Percentiles rank a stretch among this genome's conserved stretches.
Evolutionary conservation across 164 flowering plant genomes (phyloP).

Genomic region (Saururus chinensis): DNA sequence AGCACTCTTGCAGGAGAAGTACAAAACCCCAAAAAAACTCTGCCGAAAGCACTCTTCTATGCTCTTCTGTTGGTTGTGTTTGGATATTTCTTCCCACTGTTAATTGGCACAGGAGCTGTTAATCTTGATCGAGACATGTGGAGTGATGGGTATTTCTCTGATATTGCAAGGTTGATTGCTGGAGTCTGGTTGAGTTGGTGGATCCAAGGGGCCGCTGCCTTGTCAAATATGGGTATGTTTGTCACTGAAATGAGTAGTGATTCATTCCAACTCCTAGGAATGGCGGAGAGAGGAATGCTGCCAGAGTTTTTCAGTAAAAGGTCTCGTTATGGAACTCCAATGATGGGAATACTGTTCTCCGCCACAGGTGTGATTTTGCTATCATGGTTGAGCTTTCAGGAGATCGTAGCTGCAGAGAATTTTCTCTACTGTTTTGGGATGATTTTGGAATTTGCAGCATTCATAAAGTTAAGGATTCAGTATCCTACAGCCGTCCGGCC

Average conservation of each 20-base stretch:
- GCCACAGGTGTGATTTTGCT: constrained; percentile 5
- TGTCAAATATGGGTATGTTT: constrained; percentile 10
- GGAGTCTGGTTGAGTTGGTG: constrained; percentile 9
- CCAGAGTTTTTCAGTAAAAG: constrained; percentile 5
- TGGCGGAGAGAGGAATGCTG: constrained; percentile 8
- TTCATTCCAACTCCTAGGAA: constrained; percentile 8
- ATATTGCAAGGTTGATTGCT: constrained; percentile 3
- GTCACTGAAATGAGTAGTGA: constrained; percentile 9
- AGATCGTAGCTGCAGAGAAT: constrained; percentile 10
- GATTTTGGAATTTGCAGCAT: constrained; percentile 10
- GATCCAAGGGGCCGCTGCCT: constrained; percentile 5
- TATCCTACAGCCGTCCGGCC: constrained; percentile 4
- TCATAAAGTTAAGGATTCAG: constrained; percentile 2
- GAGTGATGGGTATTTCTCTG: constrained; percentile 9
- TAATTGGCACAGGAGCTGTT: constrained; percentile 7
- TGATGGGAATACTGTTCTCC: constrained; percentile 7
- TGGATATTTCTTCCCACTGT: constrained; percentile 6
- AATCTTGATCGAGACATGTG: constrained; percentile 4
- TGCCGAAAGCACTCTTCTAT: constrained; percentile 9
- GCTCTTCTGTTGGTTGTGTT: constrained; percentile 4
- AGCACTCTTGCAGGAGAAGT: constrained; percentile 10
- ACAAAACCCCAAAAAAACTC: constrained; percentile 3
- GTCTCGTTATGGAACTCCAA: constrained; percentile 6
- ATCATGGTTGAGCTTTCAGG: constrained; percentile 9
- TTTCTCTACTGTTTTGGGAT: constrained; percentile 8